Evolutionary conservation across 2,329 filamentous ascomycete species (phyloP), one percentile per base, ranked within the genome.

Genomic region (Xylariomycetidae sp.): DNA sequence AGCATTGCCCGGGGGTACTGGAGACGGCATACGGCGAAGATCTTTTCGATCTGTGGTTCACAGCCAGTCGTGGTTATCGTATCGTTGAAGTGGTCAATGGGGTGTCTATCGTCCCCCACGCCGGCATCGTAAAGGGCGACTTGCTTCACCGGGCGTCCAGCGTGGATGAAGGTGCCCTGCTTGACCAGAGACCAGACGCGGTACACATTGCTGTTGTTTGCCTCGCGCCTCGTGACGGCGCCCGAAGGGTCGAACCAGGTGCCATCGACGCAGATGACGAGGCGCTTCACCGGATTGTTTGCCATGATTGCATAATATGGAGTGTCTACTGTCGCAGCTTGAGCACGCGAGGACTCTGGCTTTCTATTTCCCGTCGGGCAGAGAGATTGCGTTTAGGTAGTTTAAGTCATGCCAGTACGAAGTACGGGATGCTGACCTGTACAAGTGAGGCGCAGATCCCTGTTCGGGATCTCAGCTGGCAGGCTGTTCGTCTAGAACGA

Each of bases 161-260:
- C 42, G 25, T 45, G 42, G 13, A 47, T 35, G 26, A 47, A 47
- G 3, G 44, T 47, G 13, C 44, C 44, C 27, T 45, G 34, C 20
- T 39, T 42, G 28, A 47, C 29, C 7, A 40, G 40, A 9, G 42
- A 30, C 25, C 40, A 45, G 18, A 47, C 40, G 25, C 44, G 44
- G 30, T 41, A 47, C 23, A 47, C 36, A 29, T 45, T 47, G 34
- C 44, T 47, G 30, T 47, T 45, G 16, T 47, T 47, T 22, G 42
- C 42, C 22, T 41, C 40, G 8, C 42, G 42, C 30, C 40, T 37
- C 27, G 39, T 36, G 17, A 38, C 27, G 12, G 31, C 19, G 7
- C 44, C 44, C 5, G 39, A 38, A 12, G 40, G 39, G 27, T 45
- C 44, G 37, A 39, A 47, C 44, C 44, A 47, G 6, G 42, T 41